These are phyloP conservation scores for Metschnikowia chrysomelidarum DNA, from an alignment of 805 yeast species.

Conservation along the genomic window DNA sequence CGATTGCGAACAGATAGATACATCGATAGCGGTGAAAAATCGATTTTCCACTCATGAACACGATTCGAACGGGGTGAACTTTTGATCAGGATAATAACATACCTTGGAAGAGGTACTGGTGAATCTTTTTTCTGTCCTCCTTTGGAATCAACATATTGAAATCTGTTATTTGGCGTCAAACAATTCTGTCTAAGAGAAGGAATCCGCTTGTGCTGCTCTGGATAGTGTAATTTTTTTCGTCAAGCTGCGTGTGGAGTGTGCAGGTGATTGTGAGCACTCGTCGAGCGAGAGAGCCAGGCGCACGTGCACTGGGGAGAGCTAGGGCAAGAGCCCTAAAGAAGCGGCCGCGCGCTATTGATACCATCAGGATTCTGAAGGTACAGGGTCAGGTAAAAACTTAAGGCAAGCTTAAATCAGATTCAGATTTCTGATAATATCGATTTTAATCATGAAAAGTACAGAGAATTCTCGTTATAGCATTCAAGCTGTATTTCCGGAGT, in stretches of 20 bases:
- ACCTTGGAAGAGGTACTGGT: conserved; percentile 98
- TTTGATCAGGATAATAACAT: conserved; percentile 41
- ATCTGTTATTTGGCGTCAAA: conserved; percentile 18
- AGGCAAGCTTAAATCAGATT: too few species aligned
- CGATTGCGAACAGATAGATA: too few species aligned
- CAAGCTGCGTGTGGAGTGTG: conserved; percentile 15
- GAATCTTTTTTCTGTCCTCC: conserved; percentile 99
- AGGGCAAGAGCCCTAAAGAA: conserved; percentile 6
- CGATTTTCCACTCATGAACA: too few species aligned
- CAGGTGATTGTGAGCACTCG: conserved; percentile 6
- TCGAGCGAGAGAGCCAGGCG: background rate
- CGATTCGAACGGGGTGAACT: too few species aligned
- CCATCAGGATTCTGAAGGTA: too few species aligned
- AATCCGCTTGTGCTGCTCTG: conserved; percentile 10
- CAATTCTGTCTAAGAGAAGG: conserved; percentile 17
- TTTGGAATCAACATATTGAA: conserved; percentile 94
- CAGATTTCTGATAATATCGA: too few species aligned
- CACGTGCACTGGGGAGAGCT: conserved; percentile 6
- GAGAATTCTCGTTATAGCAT: too few species aligned
- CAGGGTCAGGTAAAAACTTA: too few species aligned
- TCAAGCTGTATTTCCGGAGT: too few species aligned
- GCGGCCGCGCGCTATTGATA: too few species aligned
- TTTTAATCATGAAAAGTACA: too few species aligned
- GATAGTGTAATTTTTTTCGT: conserved; percentile 23
- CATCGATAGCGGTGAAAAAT: too few species aligned